Evolutionary conservation across 192 early-diverging fungal species (phyloP).

Genomic region (Linnemannia elongata): DNA sequence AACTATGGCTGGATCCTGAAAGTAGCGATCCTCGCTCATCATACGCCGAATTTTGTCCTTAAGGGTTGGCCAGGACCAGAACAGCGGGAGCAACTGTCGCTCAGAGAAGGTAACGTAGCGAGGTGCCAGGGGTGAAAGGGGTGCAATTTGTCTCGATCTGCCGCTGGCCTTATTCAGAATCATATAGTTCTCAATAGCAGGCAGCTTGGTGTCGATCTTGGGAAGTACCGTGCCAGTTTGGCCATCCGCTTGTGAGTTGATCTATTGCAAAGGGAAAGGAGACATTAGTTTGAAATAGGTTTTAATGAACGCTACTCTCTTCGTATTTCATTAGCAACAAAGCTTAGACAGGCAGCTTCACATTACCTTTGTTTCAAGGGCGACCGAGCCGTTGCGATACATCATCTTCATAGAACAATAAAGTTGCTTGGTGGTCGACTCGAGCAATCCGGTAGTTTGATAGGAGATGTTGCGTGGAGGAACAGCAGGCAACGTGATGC

Average conservation of each 20-base stretch:
- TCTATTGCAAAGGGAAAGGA: slow-evolving; percentile 4
- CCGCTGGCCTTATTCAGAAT: slow-evolving; percentile 6
- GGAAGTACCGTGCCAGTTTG: not conserved
- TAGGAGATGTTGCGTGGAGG: not conserved
- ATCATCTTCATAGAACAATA: slow-evolving; percentile 4
- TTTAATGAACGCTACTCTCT: not conserved
- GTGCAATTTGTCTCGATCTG: slow-evolving; percentile 4
- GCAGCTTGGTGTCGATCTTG: slow-evolving; percentile 8
- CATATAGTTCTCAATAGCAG: slow-evolving; percentile 4
- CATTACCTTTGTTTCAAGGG: slow-evolving; percentile 14
- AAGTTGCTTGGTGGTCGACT: slow-evolving; percentile 17
- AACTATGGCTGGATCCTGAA: slow-evolving; percentile 15
- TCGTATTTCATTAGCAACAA: not conserved
- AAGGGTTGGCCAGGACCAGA: slow-evolving; percentile 2
- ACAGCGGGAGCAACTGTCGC: slow-evolving; percentile 5
- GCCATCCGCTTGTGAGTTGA: not conserved
- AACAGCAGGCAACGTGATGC: slow-evolving; percentile 7
- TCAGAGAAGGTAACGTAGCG: slow-evolving; percentile 9
- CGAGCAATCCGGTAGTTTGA: not conserved
- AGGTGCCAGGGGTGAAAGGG: slow-evolving; percentile 6
- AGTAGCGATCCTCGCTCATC: not conserved
- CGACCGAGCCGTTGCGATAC: slow-evolving; percentile 22
- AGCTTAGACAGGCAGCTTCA: slow-evolving; percentile 3
- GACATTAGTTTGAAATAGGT: slow-evolving; percentile 9
- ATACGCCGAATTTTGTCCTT: slow-evolving; percentile 6